Base-by-base conservation (phyloP, 1,284 basidiomycete genomes). In the Sphaerobolus stellatus region DNA sequence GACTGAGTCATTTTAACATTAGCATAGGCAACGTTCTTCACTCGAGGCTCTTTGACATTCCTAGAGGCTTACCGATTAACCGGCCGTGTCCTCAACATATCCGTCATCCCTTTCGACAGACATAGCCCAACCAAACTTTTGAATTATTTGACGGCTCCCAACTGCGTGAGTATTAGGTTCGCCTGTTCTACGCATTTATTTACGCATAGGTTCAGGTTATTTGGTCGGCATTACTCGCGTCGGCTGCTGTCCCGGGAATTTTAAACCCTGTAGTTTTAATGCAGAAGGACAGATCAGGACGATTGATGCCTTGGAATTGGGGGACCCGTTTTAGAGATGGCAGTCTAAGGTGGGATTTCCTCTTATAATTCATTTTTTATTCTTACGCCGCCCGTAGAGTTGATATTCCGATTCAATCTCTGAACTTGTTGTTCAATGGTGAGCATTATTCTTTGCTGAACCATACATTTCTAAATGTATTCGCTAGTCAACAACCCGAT, bases 341-440 rank as follows among this genome's bases (percentile, higher is more conserved):
- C 0, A 92, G 90, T 34, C 71, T 98, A 30, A 81, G 90, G 86
- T 86, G 58, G 47, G 73, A 58, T 50, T 5, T 11, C 16, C 20
- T 25, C 29, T 18, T 28, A 24, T 20, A 28, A 50, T 34, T 18
- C 9, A 18, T 7, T 49, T n/a, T 27, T 7, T 20, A 24, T 29
- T 14, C 16, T 18, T 33, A 14, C 36, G 7, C 50, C 22, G 24
- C 18, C 24, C n/a, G 13, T 69, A 85, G 81, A 58, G 94, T 98
- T 53, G 96, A 99, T 69, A 98, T 99, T 58, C 96, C 96, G 2
- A 79, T 98, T 11, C 92, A 96, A 69, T 82, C 88, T 38, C 76
- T 98, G 29, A 96, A 98, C 66, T 78, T 92, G n/a, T 92, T 94
- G 66, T 95, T 94, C 75, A 95, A 95, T 68, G 89, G 88, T 83